Conservation (phyloP, 164 flowering plant genomes). For the Vitis amurensis region DNA sequence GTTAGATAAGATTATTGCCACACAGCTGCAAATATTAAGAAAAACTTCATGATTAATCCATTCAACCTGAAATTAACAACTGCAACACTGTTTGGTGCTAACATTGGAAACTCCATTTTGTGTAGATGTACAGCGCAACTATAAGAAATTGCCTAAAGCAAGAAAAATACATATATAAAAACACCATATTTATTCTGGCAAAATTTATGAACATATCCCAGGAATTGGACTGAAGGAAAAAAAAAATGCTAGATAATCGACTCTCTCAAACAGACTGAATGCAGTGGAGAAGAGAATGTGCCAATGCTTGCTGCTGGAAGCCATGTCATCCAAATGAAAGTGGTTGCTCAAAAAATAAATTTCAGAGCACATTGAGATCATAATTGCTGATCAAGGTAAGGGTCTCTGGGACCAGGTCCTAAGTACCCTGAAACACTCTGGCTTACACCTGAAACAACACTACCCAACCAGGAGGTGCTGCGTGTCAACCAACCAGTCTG, state of each 20-base stretch:
- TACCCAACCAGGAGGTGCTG: conserved; percentile 76
- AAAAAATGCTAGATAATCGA: not conserved
- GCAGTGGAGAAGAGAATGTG: not conserved
- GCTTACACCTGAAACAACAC: conserved; percentile 42
- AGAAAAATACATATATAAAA: not conserved
- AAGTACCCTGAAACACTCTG: conserved; percentile 47
- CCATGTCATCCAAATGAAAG: conserved; percentile 1
- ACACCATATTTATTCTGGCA: not conserved
- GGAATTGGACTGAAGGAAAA: not conserved
- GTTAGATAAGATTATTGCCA: no score
- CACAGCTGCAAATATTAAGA: not conserved
- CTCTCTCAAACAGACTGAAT: conserved; percentile 1
- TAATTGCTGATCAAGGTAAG: conserved; percentile 73
- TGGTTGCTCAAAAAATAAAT: not conserved
- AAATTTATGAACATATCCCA: conserved; percentile 1
- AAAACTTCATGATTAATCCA: not conserved
- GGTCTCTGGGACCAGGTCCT: conserved; percentile 47
- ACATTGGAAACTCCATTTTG: not conserved
- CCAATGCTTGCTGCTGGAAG: not conserved
- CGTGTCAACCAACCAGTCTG: conserved; percentile 70
- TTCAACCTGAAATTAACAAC: not conserved
- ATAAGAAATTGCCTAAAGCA: not conserved
- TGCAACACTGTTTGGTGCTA: not conserved
- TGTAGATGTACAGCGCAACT: not conserved
- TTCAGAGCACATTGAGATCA: conserved; percentile 23